Evolutionary conservation across 495 filamentous ascomycete species (phyloP), one percentile per base, ranked within the genome.

Genomic region (Xeromyces bisporus): DNA sequence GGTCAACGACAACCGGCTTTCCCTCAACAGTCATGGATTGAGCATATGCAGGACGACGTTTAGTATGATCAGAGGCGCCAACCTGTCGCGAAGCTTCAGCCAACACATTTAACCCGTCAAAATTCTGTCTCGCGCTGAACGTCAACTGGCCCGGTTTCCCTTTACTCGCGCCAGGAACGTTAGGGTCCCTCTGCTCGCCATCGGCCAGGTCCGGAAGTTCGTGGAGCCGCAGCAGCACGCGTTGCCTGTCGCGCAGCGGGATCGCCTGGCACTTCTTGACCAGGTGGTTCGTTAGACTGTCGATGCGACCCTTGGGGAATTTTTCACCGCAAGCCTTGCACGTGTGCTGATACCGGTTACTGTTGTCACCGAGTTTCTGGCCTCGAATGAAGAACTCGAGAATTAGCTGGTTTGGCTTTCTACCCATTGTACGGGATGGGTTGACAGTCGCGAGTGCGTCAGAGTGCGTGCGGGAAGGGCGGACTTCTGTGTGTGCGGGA

Each of bases 321-420:
- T 73, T 69, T 43, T 87, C 79, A 28, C 80, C 79, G 43, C 83
- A 92, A 24, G 71, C 62, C 58, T 81, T 83, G 67, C 82, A 92
- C 2, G 77, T 83, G 48, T 87, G 78, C 41, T 79, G 73, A 43
- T 92, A 92, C 26, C 83, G 71, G 50, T 92, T 92, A 58, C 75
- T 81, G 34, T 76, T 71, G 47, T 89, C 81, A 42, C 77, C 73
- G 42, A 87, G 61, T 53, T 87, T 89, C 9, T 67, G 64, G 6
- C 83, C 83, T 33, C 83, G 70, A 46, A 75, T 74, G 53, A 89
- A 92, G 59, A 77, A 82, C 60, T 82, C 73, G 41, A 79, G 59
- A 45, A 92, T 82, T 34, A 92, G 62, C 33, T 70, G 70, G 56
- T 87, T 84, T 32, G 78, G 80, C 53, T 77, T 73, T 45, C 80